Conservation (phyloP, 2,329 filamentous ascomycete genomes). For the Penicillium palitans region DNA sequence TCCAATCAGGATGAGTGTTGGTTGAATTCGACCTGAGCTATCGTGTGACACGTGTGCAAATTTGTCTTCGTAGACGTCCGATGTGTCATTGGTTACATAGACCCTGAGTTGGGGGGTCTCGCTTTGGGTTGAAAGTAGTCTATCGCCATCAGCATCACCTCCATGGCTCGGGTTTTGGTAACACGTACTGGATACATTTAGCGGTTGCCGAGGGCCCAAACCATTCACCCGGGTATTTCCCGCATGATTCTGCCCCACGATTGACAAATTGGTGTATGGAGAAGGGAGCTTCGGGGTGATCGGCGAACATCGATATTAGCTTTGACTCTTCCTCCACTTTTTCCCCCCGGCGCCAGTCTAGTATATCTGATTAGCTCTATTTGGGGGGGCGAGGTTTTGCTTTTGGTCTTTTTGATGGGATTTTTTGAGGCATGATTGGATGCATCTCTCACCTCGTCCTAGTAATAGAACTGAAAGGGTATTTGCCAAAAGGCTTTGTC, state of each 20-base stretch:
- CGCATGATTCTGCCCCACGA: constrained; percentile 81
- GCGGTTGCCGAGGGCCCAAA: constrained; percentile 97
- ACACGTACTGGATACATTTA: constrained; percentile 81
- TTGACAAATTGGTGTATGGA: constrained; percentile 94
- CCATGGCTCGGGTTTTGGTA: neutral
- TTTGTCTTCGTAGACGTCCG: constrained; percentile 89
- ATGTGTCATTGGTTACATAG: constrained; percentile 85
- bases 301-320: constrained; percentile 80
- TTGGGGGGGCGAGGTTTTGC: neutral
- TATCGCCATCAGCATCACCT: constrained; percentile 40
- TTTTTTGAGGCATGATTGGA: no score
- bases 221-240: constrained; percentile 96
- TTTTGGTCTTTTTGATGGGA: neutral
- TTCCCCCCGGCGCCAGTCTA: constrained; percentile 73
- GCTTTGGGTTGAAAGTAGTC: constrained; percentile 70
- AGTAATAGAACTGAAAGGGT: constrained; percentile 70
- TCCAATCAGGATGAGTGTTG: constrained; percentile 84
- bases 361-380: constrained; percentile 23
- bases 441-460: constrained; percentile 64
- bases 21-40: constrained; percentile 66
- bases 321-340: constrained; percentile 62
- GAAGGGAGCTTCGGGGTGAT: constrained; percentile 81
- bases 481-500: constrained; percentile 90
- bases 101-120: constrained; percentile 67
- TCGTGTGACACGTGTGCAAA: constrained; percentile 76